Evolutionary conservation across 1,139 yeast species (phyloP).

Genomic region (Kodamaea suecica): DNA sequence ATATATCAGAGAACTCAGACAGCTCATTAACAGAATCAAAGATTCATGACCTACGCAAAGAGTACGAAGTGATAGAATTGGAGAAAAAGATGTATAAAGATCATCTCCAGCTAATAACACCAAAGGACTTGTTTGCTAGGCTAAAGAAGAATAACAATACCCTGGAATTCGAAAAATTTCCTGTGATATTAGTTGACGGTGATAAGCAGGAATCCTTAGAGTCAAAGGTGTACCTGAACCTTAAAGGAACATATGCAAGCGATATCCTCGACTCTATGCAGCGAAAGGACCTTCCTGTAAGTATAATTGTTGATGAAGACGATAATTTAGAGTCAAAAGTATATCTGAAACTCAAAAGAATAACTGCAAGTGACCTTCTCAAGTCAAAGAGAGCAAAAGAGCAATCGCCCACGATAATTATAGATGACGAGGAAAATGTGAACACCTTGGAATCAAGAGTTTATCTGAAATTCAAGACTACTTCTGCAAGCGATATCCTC

Average conservation of each 20-base stretch:
- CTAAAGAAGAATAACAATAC: slow-evolving; percentile 11
- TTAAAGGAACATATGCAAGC: slow-evolving; percentile 24
- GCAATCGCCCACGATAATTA: too few species aligned
- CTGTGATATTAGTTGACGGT: not conserved
- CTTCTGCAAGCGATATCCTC: slow-evolving; percentile 22
- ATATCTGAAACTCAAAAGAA: too few species aligned
- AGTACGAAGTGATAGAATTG: slow-evolving; percentile 26
- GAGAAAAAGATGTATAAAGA: slow-evolving; percentile 31
- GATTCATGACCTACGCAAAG: slow-evolving; percentile 15
- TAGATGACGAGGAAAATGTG: not conserved
- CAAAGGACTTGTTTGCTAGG: slow-evolving; percentile 30
- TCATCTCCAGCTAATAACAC: slow-evolving; percentile 22
- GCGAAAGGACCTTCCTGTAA: slow-evolving; percentile 5
- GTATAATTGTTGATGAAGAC: slow-evolving; percentile 4
- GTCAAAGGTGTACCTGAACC: slow-evolving; percentile 17
- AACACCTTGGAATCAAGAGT: slow-evolving; percentile 19
- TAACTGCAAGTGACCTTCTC: too few species aligned
- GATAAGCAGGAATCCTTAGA: slow-evolving; percentile 13
- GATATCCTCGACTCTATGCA: slow-evolving; percentile 14
- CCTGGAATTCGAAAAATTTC: not conserved
- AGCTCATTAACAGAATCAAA: slow-evolving; percentile 15
- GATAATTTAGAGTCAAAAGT: slow-evolving; percentile 11
- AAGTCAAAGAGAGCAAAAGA: too few species aligned
- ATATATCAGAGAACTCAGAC: slow-evolving; percentile 2
- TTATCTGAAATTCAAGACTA: slow-evolving; percentile 19